Conservation (phyloP, 352 stramenopile species). For the Blastocystis sp. region DNA sequence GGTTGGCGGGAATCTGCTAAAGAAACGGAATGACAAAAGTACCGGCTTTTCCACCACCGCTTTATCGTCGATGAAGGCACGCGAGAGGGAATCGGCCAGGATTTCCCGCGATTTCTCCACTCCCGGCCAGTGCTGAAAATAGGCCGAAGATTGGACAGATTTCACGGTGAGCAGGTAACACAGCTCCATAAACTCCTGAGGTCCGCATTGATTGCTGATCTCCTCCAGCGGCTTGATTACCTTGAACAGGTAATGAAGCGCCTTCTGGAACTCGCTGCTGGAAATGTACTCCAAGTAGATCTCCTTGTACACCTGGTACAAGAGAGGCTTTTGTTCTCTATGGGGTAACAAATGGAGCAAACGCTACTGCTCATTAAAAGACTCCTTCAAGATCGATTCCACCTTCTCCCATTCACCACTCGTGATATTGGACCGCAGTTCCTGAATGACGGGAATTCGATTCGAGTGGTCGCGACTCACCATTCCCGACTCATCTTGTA, state of each 20-base stretch:
- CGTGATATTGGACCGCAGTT: background rate
- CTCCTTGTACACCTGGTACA: slow-evolving; percentile 5
- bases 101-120: slow-evolving; percentile 15
- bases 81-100: slow-evolving; percentile 8
- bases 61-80: background rate
- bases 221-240: slow-evolving; percentile 26
- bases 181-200: slow-evolving; percentile 30
- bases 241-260: slow-evolving; percentile 24
- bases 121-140: slow-evolving; percentile 30
- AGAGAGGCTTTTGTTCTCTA: background rate
- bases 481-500: slow-evolving; percentile 40
- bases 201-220: background rate
- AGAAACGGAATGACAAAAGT: background rate
- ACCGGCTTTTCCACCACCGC: slow-evolving; percentile 28
- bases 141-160: background rate
- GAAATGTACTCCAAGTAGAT: slow-evolving; percentile 34
- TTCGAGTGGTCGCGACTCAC: slow-evolving; percentile 10
- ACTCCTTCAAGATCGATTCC: background rate
- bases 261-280: slow-evolving; percentile 27
- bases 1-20: slow-evolving; percentile 11
- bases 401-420: background rate
- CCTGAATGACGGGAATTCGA: slow-evolving; percentile 5
- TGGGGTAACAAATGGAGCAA: background rate
- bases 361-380: background rate
- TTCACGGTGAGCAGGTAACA: slow-evolving; percentile 38